A percentile compares a stretch with the other conserved stretches of the same genome.
These are phyloP conservation scores for Elsinoe ampelina DNA, from an alignment of 2,329 filamentous ascomycete genomes.

Conservation along the genomic window DNA sequence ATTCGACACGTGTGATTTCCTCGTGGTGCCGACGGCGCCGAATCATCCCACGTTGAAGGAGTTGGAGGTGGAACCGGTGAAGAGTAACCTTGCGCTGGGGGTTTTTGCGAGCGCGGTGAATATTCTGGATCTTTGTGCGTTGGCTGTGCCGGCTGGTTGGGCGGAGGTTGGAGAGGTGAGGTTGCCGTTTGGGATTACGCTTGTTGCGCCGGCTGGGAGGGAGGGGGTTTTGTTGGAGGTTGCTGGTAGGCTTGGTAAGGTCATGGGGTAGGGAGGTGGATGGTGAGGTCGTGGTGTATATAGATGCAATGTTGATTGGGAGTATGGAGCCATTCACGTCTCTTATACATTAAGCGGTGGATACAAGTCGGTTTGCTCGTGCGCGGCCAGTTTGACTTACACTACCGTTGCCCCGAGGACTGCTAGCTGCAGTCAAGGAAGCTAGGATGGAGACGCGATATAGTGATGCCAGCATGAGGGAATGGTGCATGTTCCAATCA, in stretches of 20 bases:
- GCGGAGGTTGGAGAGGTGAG: slow-evolving; percentile 23
- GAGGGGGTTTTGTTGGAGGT: slow-evolving; percentile 35
- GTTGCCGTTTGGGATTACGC: slow-evolving; percentile 34
- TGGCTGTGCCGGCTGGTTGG: slow-evolving; percentile 44
- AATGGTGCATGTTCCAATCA: too few species aligned
- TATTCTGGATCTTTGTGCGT: slow-evolving; percentile 48
- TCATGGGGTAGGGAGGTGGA: neutral
- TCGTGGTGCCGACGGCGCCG: slow-evolving; percentile 47
- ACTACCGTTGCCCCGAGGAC: too few species aligned
- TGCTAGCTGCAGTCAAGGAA: too few species aligned
- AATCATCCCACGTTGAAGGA: slow-evolving; percentile 43
- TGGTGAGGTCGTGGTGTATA: too few species aligned
- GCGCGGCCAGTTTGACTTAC: too few species aligned
- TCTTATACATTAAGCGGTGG: too few species aligned
- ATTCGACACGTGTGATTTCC: slow-evolving; percentile 36
- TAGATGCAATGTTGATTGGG: neutral
- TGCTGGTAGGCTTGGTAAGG: slow-evolving; percentile 25
- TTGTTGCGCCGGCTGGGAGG: slow-evolving; percentile 30
- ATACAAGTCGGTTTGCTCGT: too few species aligned
- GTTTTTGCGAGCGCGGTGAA: slow-evolving; percentile 54
- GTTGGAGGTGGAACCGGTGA: slow-evolving; percentile 43
- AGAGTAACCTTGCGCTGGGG: slow-evolving; percentile 45
- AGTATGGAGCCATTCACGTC: too few species aligned
- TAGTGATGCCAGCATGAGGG: too few species aligned
- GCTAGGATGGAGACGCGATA: too few species aligned